Base-by-base conservation (phyloP, 2,329 filamentous ascomycete species). In the Xylaria sp. region DNA sequence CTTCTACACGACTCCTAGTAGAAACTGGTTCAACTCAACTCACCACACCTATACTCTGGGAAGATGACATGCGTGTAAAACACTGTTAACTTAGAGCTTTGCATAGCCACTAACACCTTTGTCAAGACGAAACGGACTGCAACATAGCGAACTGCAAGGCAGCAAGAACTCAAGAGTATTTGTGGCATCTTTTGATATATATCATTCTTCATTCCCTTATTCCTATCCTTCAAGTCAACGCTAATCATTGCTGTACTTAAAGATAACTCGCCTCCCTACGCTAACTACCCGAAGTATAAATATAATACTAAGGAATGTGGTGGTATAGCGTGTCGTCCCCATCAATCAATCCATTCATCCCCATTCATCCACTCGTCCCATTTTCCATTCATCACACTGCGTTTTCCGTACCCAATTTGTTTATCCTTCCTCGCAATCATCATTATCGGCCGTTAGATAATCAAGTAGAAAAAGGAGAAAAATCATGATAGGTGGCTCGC, bases 381-480 rank as follows among this genome's bases (percentile, higher is more conserved):
- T 49, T 67, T 58, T 51, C 33, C 2, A 33, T 33, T 33, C 33
- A 31, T 60, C 48, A 17, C 56, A 38, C 59, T 13, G 59, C 60
- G 20, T 64, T 71, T 69, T 69, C 66, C 57, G 42, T 54, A 33
- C 33, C 53, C 38, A 54, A 33, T 57, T 54, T 70, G 68, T 64
- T 2, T 65, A 67, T 65, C 51, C 49, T 42, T 36, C 17, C 46
- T 56, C 51, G 1, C 15, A 65, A 33, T 65, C 57, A 46, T 65
- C 62, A 57, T 46, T 36, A 63, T 58, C 53, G 57, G 31, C 42
- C 13, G 40, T 62, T 49, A 59, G 59, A 48, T 57, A 54, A 68
- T 62, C 62, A 66, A 73, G 59, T 68, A 74, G 62, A 72, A 72
- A 72, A 73, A 65, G 73, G 71, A 28, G 28, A 40, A 68, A 69